Evolutionary conservation across 2,329 filamentous ascomycete genomes (phyloP).

Genomic region (Monilinia vaccinii-corymbosi): DNA sequence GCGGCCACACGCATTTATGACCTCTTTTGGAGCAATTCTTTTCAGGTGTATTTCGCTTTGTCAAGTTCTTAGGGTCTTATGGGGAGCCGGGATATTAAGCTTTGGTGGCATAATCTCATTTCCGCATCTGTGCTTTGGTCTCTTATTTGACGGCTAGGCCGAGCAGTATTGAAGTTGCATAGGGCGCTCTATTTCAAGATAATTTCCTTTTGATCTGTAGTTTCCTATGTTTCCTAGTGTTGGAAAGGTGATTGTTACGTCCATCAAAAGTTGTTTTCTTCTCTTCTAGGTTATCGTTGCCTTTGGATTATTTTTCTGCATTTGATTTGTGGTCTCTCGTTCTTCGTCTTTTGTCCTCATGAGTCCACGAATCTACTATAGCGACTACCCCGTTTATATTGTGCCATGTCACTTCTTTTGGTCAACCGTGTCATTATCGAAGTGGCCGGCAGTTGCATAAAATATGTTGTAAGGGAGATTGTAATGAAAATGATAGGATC

Average conservation of each 20-base stretch:
- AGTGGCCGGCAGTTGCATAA: constrained; percentile 15
- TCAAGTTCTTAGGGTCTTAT: constrained; percentile 15
- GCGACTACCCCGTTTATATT: constrained; percentile 31
- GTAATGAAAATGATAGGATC: constrained; percentile 13
- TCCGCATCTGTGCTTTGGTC: constrained; percentile 21
- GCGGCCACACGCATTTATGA: constrained; percentile 3
- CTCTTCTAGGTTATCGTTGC: constrained; percentile 27
- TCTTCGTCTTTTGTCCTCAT: constrained; percentile 26
- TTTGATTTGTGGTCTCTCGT: constrained; percentile 26
- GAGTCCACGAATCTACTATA: constrained; percentile 32
- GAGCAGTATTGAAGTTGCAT: constrained; percentile 25
- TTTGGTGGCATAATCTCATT: constrained; percentile 19
- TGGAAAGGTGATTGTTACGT: constrained; percentile 26
- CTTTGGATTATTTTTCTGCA: constrained; percentile 21
- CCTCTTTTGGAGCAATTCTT: constrained; percentile 10
- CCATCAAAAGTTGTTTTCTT: constrained; percentile 29
- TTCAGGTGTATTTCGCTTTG: constrained; percentile 15
- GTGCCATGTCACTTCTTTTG: constrained; percentile 16
- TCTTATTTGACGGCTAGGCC: constrained; percentile 20
- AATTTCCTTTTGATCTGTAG: constrained; percentile 22
- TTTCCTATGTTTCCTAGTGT: constrained; percentile 24
- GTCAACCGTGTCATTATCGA: constrained; percentile 13
- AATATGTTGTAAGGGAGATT: constrained; percentile 11
- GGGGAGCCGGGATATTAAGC: constrained; percentile 22
- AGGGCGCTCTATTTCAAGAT: constrained; percentile 23